Conservation (phyloP, 192 early-diverging fungal species). For the Diversispora epigaea region DNA sequence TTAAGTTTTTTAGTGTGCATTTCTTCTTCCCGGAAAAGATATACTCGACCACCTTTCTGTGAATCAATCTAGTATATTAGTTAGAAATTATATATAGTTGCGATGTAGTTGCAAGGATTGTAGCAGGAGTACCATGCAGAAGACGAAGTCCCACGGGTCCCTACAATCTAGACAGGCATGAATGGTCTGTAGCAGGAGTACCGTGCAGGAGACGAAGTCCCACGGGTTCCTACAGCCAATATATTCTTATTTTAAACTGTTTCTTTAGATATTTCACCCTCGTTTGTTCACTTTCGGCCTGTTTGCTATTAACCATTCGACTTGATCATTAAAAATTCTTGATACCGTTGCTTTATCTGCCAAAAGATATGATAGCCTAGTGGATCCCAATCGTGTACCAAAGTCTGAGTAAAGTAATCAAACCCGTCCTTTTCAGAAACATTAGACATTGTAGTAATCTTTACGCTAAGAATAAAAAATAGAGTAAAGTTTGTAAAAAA, state of each 20-base stretch:
- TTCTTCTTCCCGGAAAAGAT: conserved; percentile 8
- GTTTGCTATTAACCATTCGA: conserved; percentile 27
- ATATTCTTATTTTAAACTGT: conserved; percentile 24
- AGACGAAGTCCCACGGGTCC: neutral
- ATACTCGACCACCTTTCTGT: neutral
- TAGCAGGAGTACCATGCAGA: neutral
- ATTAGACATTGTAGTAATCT: neutral
- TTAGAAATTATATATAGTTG: neutral
- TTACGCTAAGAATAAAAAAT: neutral
- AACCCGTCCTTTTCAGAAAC: conserved; percentile 15
- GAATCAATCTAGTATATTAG: neutral
- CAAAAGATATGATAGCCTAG: conserved; percentile 14
- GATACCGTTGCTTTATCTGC: conserved; percentile 22
- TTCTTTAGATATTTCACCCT: conserved; percentile 27
- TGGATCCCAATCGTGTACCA: conserved; percentile 21
- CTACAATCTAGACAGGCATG: neutral
- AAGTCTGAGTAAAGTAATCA: conserved; percentile 31
- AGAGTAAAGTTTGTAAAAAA: neutral
- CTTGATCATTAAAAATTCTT: conserved; percentile 23
- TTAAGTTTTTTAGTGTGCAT: conserved; percentile 1
- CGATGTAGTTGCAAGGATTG: neutral
- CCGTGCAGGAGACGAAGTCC: conserved; percentile 30
- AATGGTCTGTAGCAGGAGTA: conserved; percentile 17
- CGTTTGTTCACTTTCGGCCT: conserved; percentile 3
- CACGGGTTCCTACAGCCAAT: conserved; percentile 21